Percentiles rank a stretch among this genome's conserved stretches.
Evolutionary conservation across 306 rosid species (phyloP).

Genomic region (Casuarina equisetifolia): DNA sequence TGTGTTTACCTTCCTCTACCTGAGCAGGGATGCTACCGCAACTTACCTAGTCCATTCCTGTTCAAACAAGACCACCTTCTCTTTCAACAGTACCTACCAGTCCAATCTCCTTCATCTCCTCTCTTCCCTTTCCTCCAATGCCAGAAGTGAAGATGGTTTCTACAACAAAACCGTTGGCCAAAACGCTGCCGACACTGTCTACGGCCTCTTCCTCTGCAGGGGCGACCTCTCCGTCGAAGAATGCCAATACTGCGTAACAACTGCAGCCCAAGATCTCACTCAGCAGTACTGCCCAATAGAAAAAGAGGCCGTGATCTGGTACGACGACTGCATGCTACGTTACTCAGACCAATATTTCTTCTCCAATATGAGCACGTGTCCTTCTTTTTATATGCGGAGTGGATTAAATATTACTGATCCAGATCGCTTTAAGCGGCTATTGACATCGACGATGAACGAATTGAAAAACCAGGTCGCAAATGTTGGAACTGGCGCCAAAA

Average conservation of each 20-base stretch:
- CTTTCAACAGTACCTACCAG: not conserved
- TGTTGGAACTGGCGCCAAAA: not conserved
- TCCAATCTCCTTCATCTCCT: not conserved
- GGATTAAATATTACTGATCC: not conserved
- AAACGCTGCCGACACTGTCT: slow-evolving; percentile 20
- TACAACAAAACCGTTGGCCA: slow-evolving; percentile 10
- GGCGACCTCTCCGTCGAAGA: slow-evolving; percentile 27
- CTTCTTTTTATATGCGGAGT: not conserved
- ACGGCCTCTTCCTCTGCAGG: slow-evolving; percentile 53
- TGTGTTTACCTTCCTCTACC: too few species aligned
- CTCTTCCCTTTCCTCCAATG: not conserved
- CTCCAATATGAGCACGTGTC: slow-evolving; percentile 1
- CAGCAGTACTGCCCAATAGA: slow-evolving; percentile 3
- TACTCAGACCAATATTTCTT: slow-evolving; percentile 11
- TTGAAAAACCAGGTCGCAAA: slow-evolving; percentile 13
- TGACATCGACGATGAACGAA: slow-evolving; percentile 11
- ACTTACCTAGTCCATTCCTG: slow-evolving; percentile 17
- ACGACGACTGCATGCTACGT: not conserved
- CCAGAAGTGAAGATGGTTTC: not conserved
- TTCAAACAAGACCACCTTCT: not conserved
- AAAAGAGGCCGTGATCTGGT: slow-evolving; percentile 47
- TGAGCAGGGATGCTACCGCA: too few species aligned
- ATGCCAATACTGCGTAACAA: slow-evolving; percentile 40
- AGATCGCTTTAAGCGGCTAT: not conserved
- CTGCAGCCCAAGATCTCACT: slow-evolving; percentile 30